Conservation (phyloP, 768 basidiomycete genomes). For the Psilocybe cyanescens region DNA sequence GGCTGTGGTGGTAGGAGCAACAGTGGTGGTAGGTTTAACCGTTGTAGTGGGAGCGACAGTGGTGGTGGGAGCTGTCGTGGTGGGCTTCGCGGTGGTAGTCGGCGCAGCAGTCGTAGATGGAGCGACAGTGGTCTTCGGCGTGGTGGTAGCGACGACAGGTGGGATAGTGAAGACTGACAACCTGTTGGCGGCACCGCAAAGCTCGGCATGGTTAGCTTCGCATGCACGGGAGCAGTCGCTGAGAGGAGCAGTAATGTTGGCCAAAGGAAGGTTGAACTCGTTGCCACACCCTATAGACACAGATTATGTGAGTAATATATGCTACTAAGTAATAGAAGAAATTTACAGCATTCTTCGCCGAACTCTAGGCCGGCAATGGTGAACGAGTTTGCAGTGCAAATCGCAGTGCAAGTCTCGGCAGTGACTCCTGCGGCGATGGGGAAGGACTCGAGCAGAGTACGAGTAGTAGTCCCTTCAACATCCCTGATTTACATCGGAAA, state of each 20-base stretch:
- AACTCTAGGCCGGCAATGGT: slow-evolving; percentile 12
- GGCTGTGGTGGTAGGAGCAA: too few relatives aligned
- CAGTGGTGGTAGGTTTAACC: neutral
- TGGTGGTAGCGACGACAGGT: neutral
- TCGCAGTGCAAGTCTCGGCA: slow-evolving; percentile 16
- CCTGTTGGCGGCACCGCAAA: slow-evolving; percentile 19
- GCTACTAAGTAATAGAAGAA: too few relatives aligned
- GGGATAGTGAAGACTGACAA: slow-evolving; percentile 16
- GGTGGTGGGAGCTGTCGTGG: neutral
- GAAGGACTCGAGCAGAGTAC: slow-evolving; percentile 17
- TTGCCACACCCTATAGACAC: slow-evolving; percentile 19
- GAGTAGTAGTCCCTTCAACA: slow-evolving; percentile 7
- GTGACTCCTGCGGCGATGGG: slow-evolving; percentile 15
- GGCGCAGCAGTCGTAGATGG: neutral
- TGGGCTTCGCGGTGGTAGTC: neutral
- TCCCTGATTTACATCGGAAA: slow-evolving; percentile 3
- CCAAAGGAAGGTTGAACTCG: slow-evolving; percentile 9
- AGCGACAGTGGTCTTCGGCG: neutral
- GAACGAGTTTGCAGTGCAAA: neutral
- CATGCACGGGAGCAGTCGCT: slow-evolving; percentile 18
- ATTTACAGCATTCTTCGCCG: slow-evolving; percentile 20
- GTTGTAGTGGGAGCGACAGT: slow-evolving; percentile 1
- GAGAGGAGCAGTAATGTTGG: slow-evolving; percentile 14
- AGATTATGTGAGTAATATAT: neutral
- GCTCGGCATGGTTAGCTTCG: slow-evolving; percentile 18